Evolutionary conservation across 441 rosid species (phyloP).

Genomic region (Mallotus repandus): DNA sequence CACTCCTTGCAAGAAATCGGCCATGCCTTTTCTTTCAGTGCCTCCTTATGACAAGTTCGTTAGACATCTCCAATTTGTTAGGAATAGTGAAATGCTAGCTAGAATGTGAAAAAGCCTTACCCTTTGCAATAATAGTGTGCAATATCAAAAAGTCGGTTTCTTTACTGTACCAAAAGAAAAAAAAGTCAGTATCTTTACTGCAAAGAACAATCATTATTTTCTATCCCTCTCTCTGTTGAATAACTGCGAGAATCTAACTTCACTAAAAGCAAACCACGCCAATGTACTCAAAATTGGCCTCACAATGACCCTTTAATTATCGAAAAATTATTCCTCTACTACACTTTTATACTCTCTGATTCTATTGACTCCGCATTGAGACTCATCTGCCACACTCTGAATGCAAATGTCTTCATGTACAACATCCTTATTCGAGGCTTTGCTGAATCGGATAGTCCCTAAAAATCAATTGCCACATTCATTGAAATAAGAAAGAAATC

Average conservation of each 20-base stretch:
- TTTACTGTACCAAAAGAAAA: no score
- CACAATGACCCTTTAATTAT: constrained; percentile 40
- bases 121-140: no score
- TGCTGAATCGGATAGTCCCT: constrained; percentile 46
- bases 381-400: constrained; percentile 43
- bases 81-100: background rate
- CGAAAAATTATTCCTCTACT: constrained; percentile 67
- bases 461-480: constrained; percentile 39
- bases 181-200: background rate
- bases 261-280: constrained; percentile 56
- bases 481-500: constrained; percentile 44
- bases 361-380: constrained; percentile 49
- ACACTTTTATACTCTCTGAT: constrained; percentile 39
- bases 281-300: constrained; percentile 45
- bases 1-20: constrained; percentile 88
- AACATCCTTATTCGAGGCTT: constrained; percentile 67
- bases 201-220: constrained; percentile 19
- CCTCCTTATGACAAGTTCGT: constrained; percentile 35
- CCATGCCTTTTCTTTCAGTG: constrained; percentile 70
- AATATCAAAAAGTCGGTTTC: no score
- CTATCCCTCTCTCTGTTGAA: constrained; percentile 38
- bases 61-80: constrained; percentile 12
- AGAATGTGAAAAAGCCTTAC: no score
- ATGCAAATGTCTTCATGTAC: constrained; percentile 70
- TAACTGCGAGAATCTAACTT: constrained; percentile 46